phyloP scores from a whole-genome alignment of 129 eudicot genomes.

The Flaveria trinervia region DNA sequence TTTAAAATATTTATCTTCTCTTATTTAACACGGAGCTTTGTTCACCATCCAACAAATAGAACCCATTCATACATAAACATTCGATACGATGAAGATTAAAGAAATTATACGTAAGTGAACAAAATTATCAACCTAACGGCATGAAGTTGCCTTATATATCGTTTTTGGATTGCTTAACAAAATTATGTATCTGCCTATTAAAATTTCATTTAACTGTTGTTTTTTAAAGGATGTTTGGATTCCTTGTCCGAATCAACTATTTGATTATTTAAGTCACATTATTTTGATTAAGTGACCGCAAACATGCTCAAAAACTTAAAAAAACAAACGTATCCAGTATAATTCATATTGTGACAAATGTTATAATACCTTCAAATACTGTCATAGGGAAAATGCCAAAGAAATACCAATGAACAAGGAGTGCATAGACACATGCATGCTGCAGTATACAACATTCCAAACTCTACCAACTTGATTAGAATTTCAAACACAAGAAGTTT shows the following conservation, averaged over 20 bases:
- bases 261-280: not conserved
- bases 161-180: not conserved
- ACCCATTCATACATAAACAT: no score
- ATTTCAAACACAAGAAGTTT: constrained; percentile 24
- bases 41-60: no score
- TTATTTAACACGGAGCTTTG: no score
- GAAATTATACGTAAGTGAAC: no score
- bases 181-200: not conserved
- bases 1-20: no score
- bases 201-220: not conserved
- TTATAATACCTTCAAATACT: not conserved
- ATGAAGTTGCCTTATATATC: not conserved
- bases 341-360: no score
- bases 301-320: not conserved
- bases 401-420: constrained; percentile 12
- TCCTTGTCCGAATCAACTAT: not conserved
- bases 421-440: not conserved
- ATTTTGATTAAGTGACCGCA: not conserved
- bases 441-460: not conserved
- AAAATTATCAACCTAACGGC: not conserved
- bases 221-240: not conserved
- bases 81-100: no score
- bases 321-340: no score
- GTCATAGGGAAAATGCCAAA: not conserved
- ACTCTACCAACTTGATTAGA: constrained; percentile 18